These are phyloP conservation scores for Metarhizium robertsii DNA, from an alignment of 2,329 filamentous ascomycete genomes.

Conservation along the genomic window DNA sequence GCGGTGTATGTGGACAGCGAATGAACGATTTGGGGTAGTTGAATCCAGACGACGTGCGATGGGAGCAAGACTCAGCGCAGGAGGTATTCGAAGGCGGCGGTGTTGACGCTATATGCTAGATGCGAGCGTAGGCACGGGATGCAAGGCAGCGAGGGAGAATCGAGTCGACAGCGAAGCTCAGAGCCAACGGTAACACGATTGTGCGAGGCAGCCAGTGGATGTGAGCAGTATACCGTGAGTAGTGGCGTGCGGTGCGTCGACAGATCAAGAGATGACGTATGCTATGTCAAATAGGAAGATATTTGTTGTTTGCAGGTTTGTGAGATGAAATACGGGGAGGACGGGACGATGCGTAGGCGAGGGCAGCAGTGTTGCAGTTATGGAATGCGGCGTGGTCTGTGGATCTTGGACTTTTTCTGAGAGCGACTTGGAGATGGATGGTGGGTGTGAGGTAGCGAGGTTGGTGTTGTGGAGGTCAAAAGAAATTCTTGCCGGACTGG, in stretches of 20 bases:
- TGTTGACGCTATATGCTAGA: not conserved
- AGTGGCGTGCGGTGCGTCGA: not conserved
- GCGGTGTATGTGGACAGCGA: not conserved
- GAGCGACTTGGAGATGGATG: slow-evolving; percentile 1
- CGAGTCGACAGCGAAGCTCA: not conserved
- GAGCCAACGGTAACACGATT: not conserved
- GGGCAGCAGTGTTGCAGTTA: not conserved
- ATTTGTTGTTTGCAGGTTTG: not conserved
- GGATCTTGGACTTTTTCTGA: slow-evolving; percentile 3
- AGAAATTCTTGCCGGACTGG: not conserved
- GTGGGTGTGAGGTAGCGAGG: not conserved
- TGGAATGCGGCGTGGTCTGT: not conserved
- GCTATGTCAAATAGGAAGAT: not conserved
- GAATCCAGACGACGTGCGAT: not conserved
- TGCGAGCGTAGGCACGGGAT: not conserved
- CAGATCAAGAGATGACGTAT: slow-evolving; percentile 2
- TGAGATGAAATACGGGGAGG: not conserved
- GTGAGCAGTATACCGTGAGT: not conserved
- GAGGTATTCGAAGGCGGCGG: slow-evolving; percentile 3
- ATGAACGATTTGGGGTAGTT: not conserved
- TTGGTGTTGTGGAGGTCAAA: slow-evolving; percentile 1
- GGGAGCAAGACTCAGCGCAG: not conserved
- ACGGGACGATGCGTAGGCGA: not conserved
- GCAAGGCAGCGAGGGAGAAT: not conserved
- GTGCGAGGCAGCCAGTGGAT: not conserved